phyloP scores from a whole-genome alignment of 768 basidiomycete genomes.

The Serendipita sp. region DNA sequence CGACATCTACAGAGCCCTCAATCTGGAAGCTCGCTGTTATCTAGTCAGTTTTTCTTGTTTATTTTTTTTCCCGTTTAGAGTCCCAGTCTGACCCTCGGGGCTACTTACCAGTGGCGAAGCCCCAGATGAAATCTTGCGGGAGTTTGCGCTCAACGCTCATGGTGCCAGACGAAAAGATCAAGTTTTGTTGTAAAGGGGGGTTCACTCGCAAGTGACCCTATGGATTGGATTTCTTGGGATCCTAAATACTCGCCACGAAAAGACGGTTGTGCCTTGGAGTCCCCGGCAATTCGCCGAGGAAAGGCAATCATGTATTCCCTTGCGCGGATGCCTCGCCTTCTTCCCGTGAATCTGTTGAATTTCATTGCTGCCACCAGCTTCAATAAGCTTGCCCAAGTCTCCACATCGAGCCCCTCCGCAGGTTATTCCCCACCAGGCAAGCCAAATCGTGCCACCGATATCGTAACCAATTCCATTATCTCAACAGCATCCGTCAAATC shows the following conservation, averaged over 20 bases:
- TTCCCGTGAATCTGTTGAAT: neutral
- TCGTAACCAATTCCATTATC: neutral
- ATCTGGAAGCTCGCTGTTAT: slow-evolving; percentile 51
- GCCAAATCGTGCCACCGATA: too few species aligned
- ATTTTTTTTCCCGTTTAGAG: neutral
- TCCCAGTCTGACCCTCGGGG: neutral
- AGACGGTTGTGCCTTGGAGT: neutral
- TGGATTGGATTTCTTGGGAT: slow-evolving; percentile 5
- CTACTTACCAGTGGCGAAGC: slow-evolving; percentile 47
- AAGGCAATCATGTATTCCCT: neutral
- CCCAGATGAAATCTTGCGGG: slow-evolving; percentile 48
- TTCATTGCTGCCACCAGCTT: too few species aligned
- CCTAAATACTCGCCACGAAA: slow-evolving; percentile 1
- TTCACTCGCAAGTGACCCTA: neutral
- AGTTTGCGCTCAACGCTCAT: slow-evolving; percentile 22
- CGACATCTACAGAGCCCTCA: slow-evolving; percentile 45
- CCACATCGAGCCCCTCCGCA: too few species aligned
- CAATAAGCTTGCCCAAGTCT: too few species aligned
- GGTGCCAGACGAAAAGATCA: neutral
- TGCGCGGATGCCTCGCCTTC: neutral
- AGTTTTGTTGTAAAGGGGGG: neutral
- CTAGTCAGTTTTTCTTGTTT: neutral
- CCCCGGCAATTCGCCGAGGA: neutral
- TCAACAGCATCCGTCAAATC: neutral
- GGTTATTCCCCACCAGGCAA: too few species aligned